Base-by-base conservation (phyloP, 306 rosid species). In the Vigna angularis region DNA sequence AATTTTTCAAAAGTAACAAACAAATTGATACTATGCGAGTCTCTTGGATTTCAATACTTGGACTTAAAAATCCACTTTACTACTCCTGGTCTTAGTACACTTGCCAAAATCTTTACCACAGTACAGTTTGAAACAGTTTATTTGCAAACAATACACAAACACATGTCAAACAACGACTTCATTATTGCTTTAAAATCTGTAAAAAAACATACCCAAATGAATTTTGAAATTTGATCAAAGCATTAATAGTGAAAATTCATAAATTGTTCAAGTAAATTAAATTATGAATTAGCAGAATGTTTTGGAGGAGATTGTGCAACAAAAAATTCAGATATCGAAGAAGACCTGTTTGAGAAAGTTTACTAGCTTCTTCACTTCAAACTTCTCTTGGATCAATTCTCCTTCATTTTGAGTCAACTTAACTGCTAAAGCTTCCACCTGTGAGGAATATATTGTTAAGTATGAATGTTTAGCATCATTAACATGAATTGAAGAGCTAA, bases 341-440 rank as follows among this genome's bases (percentile, higher is more conserved):
- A 45, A 28, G 42, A 92, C 98, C 97, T 95, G 98, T 83, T 95
- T 95, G 86, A 95, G 98, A 89, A 89, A 95, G 90, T 83, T 89
- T 17, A 87, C 92, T 32, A 95, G 90, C 89, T 89, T 92, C 79
- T 95, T 91, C 89, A 95, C 98, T 95, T 95, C 98, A 86, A 91
- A 92, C 91, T 95, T 95, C 82, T 95, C 98, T 76, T 95, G 98
- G 83, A 95, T 95, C 88, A 95, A 71, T 70, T 95, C 98, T 80
- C 98, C 98, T 88, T 95, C 98, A 51, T 91, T 89, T 85, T 95
- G 98, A 78, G 98, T 95, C 88, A 95, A 87, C 87, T 95, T 92
- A 63, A 91, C 98, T 2, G 98, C 98, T 66, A 95, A 83, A 83
- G 98, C 98, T 89, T 95, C 98, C 77, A 95, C 98, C 98, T 95